Base-by-base conservation (phyloP, 768 basidiomycete species). In the Russula lepida region DNA sequence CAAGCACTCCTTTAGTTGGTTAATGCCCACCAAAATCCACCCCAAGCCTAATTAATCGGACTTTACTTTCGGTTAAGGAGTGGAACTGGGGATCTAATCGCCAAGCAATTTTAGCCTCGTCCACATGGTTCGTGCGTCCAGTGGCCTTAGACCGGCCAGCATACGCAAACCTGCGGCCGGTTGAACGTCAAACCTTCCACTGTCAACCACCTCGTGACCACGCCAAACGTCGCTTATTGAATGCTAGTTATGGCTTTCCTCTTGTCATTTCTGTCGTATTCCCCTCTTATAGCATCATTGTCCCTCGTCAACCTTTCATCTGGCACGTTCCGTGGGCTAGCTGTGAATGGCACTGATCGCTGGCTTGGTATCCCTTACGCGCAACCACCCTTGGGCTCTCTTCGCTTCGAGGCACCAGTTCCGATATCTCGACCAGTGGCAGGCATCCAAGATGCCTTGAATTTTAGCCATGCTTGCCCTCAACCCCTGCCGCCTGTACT, bases 331-430 rank as follows among this genome's bases (percentile, higher is more conserved):
- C 77, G 75, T 3, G 83, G 82, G 9, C 63, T 78, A 5, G 59
- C 72, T 8, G 75, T 74, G 13, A 78, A 78, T 50, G 78, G 77
- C 9, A 77, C 78, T 11, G 80, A 84, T 11, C 66, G 75, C 67
- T 87, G 83, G 78, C 74, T 84, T 13, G 84, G 84, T 3, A 78
- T 88, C 35, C 84, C 80, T 0, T 88, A 75, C 59, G 85, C 82
- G 4, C 71, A 78, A 61, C 75, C 84, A 2, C 85, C 85, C 0
- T 64, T 81, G 0, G 84, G 83, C 1, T 43, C 67, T 7, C 74
- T 85, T 47, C 78, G 84, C 3, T 84, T 87, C 71, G 80, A 79
- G 62, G 77, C 79, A 0, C 83, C 85, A 2, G 72, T 78, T 0
- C 68, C 73, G 3, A 74, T 83, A 58, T 70, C 71, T 19, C 66